phyloP scores from a whole-genome alignment of 495 filamentous ascomycete genomes.

The Neurospora sp. region DNA sequence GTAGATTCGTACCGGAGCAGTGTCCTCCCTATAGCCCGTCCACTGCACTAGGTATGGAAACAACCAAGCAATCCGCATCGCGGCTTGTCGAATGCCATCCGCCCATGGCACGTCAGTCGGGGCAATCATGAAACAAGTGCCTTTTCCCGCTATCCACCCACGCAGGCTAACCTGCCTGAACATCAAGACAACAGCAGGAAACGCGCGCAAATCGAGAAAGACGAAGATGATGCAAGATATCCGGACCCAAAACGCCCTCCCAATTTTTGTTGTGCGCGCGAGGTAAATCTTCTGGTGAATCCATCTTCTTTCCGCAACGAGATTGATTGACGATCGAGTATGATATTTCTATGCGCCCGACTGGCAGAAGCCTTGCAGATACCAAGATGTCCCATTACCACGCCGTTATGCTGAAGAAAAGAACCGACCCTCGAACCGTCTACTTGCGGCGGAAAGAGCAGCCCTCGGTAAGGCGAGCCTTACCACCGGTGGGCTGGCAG shows the following conservation, averaged over 20 bases:
- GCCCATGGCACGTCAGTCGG: conserved; percentile 18
- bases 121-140: conserved; percentile 36
- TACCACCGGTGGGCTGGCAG: conserved; percentile 95
- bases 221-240: conserved; percentile 68
- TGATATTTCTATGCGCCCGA: conserved; percentile 41
- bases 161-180: conserved; percentile 37
- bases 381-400: conserved; percentile 35
- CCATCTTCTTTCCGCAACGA: conserved; percentile 68
- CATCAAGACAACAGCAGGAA: conserved; percentile 19
- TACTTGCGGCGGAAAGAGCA: conserved; percentile 99
- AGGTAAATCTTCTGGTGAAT: conserved; percentile 48
- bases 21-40: conserved; percentile 25
- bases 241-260: conserved; percentile 62
- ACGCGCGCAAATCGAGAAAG: conserved; percentile 22
- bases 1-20: conserved; percentile 45
- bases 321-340: conserved; percentile 30
- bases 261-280: conserved; percentile 31
- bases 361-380: conserved; percentile 40
- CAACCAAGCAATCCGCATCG: conserved; percentile 48
- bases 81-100: conserved; percentile 27
- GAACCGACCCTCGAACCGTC: conserved; percentile 39
- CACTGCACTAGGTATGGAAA: conserved; percentile 43
- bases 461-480: conserved; percentile 93
- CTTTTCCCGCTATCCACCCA: conserved; percentile 44
- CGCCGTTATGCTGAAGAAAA: conserved; percentile 39